phyloP scores from a whole-genome alignment of 768 basidiomycete species.

The Porphyrellus cyaneotinctus region DNA sequence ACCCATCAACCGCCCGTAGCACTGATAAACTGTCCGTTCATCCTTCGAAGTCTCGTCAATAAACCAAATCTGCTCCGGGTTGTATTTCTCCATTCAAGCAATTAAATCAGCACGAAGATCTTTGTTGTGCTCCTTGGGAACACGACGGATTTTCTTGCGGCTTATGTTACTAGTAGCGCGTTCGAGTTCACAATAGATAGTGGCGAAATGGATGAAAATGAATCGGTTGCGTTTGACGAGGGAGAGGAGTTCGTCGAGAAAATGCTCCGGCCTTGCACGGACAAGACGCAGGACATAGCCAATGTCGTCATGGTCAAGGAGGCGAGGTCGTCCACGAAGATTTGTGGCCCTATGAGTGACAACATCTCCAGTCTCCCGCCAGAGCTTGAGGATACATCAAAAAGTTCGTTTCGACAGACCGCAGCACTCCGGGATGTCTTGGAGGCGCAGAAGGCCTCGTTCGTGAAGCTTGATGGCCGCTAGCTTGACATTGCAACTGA shows the following conservation, averaged over 20 bases:
- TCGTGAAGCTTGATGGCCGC: too few species aligned
- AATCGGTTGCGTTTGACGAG: neutral
- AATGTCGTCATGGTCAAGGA: neutral
- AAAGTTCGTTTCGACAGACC: neutral
- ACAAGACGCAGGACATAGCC: neutral
- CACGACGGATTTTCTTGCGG: too few species aligned
- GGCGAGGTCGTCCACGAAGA: neutral
- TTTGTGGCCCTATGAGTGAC: neutral
- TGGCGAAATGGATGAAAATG: too few species aligned
- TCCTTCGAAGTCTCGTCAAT: neutral
- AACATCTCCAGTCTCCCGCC: neutral
- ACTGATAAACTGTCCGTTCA: neutral
- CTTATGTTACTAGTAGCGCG: too few species aligned
- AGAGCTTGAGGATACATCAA: neutral
- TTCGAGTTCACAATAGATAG: too few species aligned
- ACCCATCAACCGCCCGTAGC: neutral
- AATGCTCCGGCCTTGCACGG: neutral
- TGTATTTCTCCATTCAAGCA: too few species aligned
- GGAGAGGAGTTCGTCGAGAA: neutral
- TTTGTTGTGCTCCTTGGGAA: too few species aligned
- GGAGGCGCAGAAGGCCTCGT: too few species aligned
- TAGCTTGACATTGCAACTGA: too few species aligned
- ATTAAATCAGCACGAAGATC: too few species aligned
- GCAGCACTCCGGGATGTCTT: too few species aligned
- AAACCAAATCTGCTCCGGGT: neutral